phyloP scores from a whole-genome alignment of 495 filamentous ascomycete species.

The Monascus purpureus region DNA sequence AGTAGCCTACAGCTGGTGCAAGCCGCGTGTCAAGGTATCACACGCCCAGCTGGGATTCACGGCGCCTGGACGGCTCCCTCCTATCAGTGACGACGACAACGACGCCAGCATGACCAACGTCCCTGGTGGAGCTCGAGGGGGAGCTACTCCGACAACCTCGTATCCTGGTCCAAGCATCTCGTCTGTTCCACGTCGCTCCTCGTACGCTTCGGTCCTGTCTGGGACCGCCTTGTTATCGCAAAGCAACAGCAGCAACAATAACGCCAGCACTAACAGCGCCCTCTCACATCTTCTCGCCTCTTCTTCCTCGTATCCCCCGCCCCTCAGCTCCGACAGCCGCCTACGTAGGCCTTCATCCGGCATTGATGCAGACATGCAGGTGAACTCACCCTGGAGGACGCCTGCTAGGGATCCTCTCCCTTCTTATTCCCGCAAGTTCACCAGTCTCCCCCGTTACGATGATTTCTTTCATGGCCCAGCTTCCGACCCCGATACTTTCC shows the following conservation, averaged over 20 bases:
- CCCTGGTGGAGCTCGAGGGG: constrained; percentile 33
- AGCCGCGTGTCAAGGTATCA: constrained; percentile 9
- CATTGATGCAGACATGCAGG: constrained; percentile 35
- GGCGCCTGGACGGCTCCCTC: too few species aligned
- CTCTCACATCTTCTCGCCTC: constrained; percentile 48
- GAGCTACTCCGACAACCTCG: constrained; percentile 20
- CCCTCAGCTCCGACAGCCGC: constrained; percentile 22
- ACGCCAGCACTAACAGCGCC: constrained; percentile 27
- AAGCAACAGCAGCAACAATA: background rate
- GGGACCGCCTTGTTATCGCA: constrained; percentile 42
- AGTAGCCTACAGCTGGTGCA: too few species aligned
- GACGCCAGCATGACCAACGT: constrained; percentile 28
- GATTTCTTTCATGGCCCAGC: constrained; percentile 17
- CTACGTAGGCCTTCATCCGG: constrained; percentile 18
- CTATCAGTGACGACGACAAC: constrained; percentile 5
- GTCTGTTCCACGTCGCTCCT: constrained; percentile 37
- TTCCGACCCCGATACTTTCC: constrained; percentile 32
- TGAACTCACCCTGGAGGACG: constrained; percentile 27
- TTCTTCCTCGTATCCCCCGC: constrained; percentile 22
- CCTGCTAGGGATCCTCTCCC: constrained; percentile 28
- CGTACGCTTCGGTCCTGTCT: constrained; percentile 74
- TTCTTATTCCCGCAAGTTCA: constrained; percentile 48
- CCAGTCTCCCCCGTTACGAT: constrained; percentile 26
- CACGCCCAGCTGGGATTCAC: too few species aligned
- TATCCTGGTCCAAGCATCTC: constrained; percentile 23